These are phyloP conservation scores for Brasilioporus rufonigricans DNA, from an alignment of 768 basidiomycete genomes.

Conservation along the genomic window DNA sequence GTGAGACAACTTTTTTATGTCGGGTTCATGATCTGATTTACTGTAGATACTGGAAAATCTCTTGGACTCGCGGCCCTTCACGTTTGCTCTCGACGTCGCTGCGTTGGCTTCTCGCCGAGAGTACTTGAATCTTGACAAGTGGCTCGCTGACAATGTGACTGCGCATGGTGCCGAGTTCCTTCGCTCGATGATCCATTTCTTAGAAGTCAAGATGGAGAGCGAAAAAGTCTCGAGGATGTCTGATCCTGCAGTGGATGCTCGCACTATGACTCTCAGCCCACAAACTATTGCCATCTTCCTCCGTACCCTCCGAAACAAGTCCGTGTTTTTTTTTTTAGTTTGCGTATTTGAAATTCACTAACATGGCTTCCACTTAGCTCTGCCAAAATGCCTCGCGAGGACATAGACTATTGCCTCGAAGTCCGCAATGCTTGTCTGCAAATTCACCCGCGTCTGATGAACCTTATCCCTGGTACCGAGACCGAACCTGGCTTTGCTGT, in stretches of 20 bases:
- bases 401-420: constrained; percentile 85
- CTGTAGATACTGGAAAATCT: constrained; percentile 86
- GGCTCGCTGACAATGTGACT: constrained; percentile 86
- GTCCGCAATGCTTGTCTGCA: constrained; percentile 91
- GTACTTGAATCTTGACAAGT: constrained; percentile 94
- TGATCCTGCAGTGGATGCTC: constrained; percentile 72
- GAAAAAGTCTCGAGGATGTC: constrained; percentile 77
- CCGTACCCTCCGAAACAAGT: constrained; percentile 84
- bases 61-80: constrained; percentile 83
- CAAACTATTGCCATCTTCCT: constrained; percentile 91
- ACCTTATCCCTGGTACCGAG: constrained; percentile 80
- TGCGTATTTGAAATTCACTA: constrained; percentile 1
- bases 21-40: constrained; percentile 3
- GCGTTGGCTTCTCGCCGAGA: constrained; percentile 90
- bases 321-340: constrained; percentile 26
- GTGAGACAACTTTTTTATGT: constrained; percentile 38
- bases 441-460: constrained; percentile 95
- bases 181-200: constrained; percentile 81
- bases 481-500: constrained; percentile 90
- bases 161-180: constrained; percentile 84
- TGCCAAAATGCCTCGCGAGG: constrained; percentile 68
- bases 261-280: constrained; percentile 85
- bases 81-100: constrained; percentile 91
- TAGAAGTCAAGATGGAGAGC: constrained; percentile 90
- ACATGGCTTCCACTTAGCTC: constrained; percentile 45